Percentiles rank a stretch among this genome's conserved stretches.
Evolutionary conservation across 2,329 filamentous ascomycete species (phyloP).

Genomic region (Trichoderma oligosporum): DNA sequence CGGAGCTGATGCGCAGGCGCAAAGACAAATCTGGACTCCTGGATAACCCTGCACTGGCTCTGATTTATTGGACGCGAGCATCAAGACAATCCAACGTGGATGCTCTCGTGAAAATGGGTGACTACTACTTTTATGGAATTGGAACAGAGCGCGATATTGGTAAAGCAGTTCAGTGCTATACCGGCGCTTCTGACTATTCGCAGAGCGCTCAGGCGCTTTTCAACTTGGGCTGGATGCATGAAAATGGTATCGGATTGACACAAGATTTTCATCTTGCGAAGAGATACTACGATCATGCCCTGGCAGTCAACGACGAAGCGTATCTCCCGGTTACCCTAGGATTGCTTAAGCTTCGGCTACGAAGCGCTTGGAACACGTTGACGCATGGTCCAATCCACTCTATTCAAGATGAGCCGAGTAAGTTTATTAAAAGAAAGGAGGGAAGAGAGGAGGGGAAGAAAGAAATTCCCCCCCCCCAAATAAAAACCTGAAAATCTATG

Average conservation of each 20-base stretch:
- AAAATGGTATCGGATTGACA: constrained; percentile 86
- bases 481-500: background rate
- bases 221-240: constrained; percentile 99
- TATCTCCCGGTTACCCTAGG: constrained; percentile 90
- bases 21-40: constrained; percentile 38
- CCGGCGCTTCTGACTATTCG: constrained; percentile 83
- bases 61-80: constrained; percentile 94
- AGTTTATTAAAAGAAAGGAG: constrained; percentile 30
- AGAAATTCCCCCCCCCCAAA: too few species aligned
- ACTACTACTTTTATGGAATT: constrained; percentile 86
- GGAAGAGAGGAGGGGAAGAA: background rate
- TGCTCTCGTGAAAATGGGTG: constrained; percentile 94
- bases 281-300: constrained; percentile 86
- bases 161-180: constrained; percentile 91
- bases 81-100: constrained; percentile 92
- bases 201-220: constrained; percentile 93
- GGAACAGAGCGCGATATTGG: constrained; percentile 69
- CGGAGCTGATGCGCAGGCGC: constrained; percentile 47
- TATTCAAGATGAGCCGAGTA: constrained; percentile 84
- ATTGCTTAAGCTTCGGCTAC: constrained; percentile 74
- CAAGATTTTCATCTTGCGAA: constrained; percentile 98
- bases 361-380: constrained; percentile 92
- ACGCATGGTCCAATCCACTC: constrained; percentile 88
- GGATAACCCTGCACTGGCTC: constrained; percentile 58
- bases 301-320: constrained; percentile 88